These are phyloP conservation scores for Selaginella tamariscina DNA, from an alignment of 75 land plant species.

Conservation along the genomic window DNA sequence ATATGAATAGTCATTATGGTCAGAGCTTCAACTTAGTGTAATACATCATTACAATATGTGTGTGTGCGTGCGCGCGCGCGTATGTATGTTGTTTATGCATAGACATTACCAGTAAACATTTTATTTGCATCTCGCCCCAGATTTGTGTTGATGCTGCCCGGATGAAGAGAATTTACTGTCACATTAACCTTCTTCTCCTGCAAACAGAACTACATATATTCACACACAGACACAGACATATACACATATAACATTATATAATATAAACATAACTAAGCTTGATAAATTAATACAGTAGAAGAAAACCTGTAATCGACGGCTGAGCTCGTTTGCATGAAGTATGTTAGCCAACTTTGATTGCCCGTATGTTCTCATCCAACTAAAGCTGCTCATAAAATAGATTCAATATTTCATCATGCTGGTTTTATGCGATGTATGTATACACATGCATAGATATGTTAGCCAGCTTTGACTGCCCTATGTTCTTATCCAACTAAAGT, in stretches of 20 bases:
- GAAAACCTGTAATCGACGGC: constrained; percentile 40
- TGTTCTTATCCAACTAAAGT: constrained; percentile 7
- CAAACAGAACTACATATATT: too few species aligned
- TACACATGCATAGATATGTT: too few species aligned
- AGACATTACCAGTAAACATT: not conserved
- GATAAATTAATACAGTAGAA: not conserved
- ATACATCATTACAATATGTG: not conserved
- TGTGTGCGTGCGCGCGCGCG: not conserved
- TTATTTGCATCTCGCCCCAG: not conserved
- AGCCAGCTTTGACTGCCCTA: constrained; percentile 41
- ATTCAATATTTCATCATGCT: too few species aligned
- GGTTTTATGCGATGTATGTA: too few species aligned
- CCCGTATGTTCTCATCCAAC: constrained; percentile 38
- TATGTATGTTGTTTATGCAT: not conserved
- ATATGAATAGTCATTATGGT: not conserved
- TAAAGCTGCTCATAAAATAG: too few species aligned
- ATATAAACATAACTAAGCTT: not conserved
- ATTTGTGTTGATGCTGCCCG: not conserved
- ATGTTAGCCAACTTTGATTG: constrained; percentile 54
- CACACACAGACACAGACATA: too few species aligned
- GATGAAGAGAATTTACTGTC: constrained; percentile 2
- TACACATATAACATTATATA: not conserved
- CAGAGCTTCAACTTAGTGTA: not conserved
- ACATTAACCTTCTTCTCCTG: not conserved
- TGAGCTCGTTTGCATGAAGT: constrained; percentile 47